These are phyloP conservation scores for Mucor racemosus DNA, from an alignment of 371 early-diverging fungal species.

Conservation along the genomic window DNA sequence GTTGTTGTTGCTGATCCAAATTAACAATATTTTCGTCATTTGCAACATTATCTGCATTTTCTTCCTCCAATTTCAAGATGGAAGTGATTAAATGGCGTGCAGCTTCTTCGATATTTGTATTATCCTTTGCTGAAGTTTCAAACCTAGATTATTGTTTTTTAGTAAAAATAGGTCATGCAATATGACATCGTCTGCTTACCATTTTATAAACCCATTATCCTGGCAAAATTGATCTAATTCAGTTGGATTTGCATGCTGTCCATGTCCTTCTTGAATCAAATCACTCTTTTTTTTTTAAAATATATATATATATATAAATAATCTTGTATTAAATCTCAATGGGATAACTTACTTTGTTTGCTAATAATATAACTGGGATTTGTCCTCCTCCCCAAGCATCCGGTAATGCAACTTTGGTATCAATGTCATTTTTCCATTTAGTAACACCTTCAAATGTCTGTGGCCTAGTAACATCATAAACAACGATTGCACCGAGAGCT, in stretches of 20 bases:
- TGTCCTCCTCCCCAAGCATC: slow-evolving; percentile 61
- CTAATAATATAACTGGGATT: slow-evolving; percentile 68
- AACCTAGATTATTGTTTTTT: slow-evolving; percentile 44
- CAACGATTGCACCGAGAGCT: slow-evolving; percentile 78
- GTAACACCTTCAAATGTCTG: slow-evolving; percentile 74
- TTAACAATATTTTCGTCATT: slow-evolving; percentile 26
- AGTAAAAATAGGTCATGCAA: slow-evolving; percentile 5
- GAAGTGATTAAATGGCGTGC: slow-evolving; percentile 54
- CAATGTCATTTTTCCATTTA: slow-evolving; percentile 76
- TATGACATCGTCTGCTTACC: slow-evolving; percentile 38
- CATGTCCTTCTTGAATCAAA: slow-evolving; percentile 51
- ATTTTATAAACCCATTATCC: slow-evolving; percentile 61
- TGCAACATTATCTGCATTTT: slow-evolving; percentile 34
- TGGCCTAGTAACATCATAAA: slow-evolving; percentile 79
- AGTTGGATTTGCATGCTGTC: slow-evolving; percentile 45
- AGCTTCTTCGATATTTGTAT: slow-evolving; percentile 70
- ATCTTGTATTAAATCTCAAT: background rate
- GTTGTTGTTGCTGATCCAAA: slow-evolving; percentile 11
- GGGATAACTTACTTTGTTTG: slow-evolving; percentile 57
- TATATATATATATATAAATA: background rate
- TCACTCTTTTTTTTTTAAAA: slow-evolving; percentile 32
- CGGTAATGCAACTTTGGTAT: slow-evolving; percentile 64
- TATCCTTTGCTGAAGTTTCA: slow-evolving; percentile 70
- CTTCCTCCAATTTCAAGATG: slow-evolving; percentile 47
- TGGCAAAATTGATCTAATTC: slow-evolving; percentile 62